Conservation (phyloP, 257 asterid species). For the Forsythia viridissima region DNA sequence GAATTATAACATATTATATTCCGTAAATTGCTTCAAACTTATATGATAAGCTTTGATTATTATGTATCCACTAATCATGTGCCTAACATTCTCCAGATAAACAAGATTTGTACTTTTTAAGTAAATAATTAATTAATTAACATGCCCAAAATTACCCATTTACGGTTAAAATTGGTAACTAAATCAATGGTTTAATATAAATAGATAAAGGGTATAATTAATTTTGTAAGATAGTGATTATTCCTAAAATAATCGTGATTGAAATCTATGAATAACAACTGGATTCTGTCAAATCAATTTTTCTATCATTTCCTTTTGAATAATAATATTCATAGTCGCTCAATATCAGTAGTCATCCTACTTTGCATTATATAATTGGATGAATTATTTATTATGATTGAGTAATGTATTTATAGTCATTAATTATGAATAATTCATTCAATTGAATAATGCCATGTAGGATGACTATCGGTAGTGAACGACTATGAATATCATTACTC, state of each 20-base stretch:
- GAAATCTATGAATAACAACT: background rate
- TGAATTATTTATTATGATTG: too few relatives aligned
- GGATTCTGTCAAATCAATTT: background rate
- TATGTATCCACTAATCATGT: slow-evolving; percentile 3
- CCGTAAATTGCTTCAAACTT: slow-evolving; percentile 17
- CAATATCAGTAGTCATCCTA: too few relatives aligned
- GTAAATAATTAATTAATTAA: background rate
- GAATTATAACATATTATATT: background rate
- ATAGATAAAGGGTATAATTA: background rate
- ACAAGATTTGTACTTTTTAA: background rate
- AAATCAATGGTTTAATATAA: background rate
- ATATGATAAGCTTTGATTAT: slow-evolving; percentile 15
- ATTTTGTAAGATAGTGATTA: background rate
- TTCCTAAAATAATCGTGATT: background rate
- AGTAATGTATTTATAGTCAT: too few relatives aligned
- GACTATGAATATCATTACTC: too few relatives aligned
- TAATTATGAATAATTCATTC: too few relatives aligned
- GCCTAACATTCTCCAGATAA: background rate
- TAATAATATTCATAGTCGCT: too few relatives aligned
- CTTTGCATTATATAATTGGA: too few relatives aligned
- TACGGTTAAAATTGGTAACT: background rate
- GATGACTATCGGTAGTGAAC: too few relatives aligned
- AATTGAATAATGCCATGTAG: too few relatives aligned
- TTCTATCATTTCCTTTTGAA: background rate
- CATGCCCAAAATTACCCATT: background rate